Evolutionary conservation across 2,329 filamentous ascomycete genomes (phyloP).

Genomic region (Colletotrichum kahawae): DNA sequence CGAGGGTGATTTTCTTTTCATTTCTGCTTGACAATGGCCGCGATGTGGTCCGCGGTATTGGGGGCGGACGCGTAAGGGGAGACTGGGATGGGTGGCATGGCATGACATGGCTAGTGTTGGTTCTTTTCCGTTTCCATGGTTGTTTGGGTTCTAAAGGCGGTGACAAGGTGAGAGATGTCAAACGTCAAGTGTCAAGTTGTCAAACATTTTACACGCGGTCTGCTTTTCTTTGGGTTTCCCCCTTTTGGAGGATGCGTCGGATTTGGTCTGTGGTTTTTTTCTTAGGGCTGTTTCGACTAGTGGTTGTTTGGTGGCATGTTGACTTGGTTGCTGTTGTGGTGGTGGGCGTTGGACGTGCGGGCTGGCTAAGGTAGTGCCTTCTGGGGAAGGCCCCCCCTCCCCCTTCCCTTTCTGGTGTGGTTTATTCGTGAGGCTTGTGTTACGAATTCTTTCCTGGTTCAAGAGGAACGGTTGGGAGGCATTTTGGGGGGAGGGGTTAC

Average conservation of each 20-base stretch:
- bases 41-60: background rate
- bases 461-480: background rate
- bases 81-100: background rate
- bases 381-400: background rate
- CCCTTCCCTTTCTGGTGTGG: background rate
- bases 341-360: background rate
- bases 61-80: background rate
- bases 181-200: background rate
- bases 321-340: background rate
- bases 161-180: background rate
- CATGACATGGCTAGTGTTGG: background rate
- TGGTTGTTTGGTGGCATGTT: background rate
- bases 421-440: background rate
- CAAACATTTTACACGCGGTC: background rate
- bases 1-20: background rate
- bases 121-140: background rate
- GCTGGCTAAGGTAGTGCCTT: background rate
- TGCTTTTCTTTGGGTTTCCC: background rate
- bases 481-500: no score
- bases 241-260: background rate
- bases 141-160: background rate
- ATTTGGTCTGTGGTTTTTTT: background rate
- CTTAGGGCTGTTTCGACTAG: background rate
- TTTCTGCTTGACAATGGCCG: background rate
- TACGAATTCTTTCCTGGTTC: background rate